Conservation (phyloP, 140 eudicot genomes). For the Stevia rebaudiana region DNA sequence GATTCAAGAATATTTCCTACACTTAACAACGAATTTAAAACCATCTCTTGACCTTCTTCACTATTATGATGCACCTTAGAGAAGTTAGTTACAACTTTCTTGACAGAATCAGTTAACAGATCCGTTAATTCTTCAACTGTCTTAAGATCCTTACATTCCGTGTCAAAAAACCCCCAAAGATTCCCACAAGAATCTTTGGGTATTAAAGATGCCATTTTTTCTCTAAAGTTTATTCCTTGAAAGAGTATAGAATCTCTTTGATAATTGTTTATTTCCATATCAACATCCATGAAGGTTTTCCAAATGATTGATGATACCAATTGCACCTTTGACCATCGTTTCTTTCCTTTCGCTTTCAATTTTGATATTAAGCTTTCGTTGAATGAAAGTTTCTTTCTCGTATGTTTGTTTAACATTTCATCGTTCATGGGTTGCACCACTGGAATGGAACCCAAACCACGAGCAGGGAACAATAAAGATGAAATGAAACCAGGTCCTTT, state of each 20-base stretch:
- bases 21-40: constrained; percentile 3
- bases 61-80: background rate
- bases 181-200: constrained; percentile 25
- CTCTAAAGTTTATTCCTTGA: constrained; percentile 12
- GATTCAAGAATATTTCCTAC: background rate
- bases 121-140: constrained; percentile 13
- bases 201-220: constrained; percentile 3
- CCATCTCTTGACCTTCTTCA: constrained; percentile 3
- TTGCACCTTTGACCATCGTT: constrained; percentile 6
- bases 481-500: constrained; percentile 4
- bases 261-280: background rate
- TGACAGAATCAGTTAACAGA: background rate
- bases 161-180: background rate
- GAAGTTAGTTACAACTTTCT: background rate
- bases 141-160: background rate
- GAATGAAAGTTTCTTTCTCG: constrained; percentile 14
- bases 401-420: background rate
- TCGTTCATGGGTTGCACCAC: background rate
- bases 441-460: background rate
- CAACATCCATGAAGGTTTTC: constrained; percentile 17
- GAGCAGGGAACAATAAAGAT: constrained; percentile 23
- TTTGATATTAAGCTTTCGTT: constrained; percentile 6
- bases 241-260: background rate
- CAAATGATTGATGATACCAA: constrained; percentile 24
- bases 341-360: constrained; percentile 1